Percentiles rank a stretch among this genome's conserved stretches.
phyloP scores from a whole-genome alignment of 768 basidiomycete species.

The Boletus subcaerulescens region DNA sequence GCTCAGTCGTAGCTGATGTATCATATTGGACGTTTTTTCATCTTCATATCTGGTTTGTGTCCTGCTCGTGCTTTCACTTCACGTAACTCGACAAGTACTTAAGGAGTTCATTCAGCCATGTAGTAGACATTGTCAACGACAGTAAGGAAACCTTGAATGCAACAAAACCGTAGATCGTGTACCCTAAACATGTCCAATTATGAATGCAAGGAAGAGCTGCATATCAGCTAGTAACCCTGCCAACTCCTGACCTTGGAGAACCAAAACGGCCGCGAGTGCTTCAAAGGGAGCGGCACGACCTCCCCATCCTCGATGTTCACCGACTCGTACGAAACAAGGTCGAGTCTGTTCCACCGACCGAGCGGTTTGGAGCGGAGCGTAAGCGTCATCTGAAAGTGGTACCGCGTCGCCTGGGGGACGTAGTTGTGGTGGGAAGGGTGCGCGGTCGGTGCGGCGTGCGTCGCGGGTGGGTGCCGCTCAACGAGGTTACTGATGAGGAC shows the following conservation, averaged over 20 bases:
- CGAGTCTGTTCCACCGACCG: slow-evolving; percentile 82
- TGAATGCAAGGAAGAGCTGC: too few species aligned
- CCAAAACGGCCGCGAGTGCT: slow-evolving; percentile 89
- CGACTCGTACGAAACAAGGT: slow-evolving; percentile 70
- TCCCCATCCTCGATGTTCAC: slow-evolving; percentile 78
- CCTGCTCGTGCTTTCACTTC: neutral
- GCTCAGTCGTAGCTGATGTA: slow-evolving; percentile 25
- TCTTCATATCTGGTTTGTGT: neutral
- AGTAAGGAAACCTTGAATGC: too few species aligned
- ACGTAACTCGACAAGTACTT: neutral
- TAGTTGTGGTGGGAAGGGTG: slow-evolving; percentile 9
- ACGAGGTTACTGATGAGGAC: slow-evolving; percentile 63
- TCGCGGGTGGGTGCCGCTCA: slow-evolving; percentile 35
- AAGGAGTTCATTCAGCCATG: too few species aligned
- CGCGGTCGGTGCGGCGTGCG: neutral
- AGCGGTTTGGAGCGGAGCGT: slow-evolving; percentile 66
- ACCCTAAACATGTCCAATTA: too few species aligned
- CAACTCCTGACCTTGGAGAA: slow-evolving; percentile 89
- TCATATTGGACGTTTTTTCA: slow-evolving; percentile 23
- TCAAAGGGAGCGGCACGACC: slow-evolving; percentile 61
- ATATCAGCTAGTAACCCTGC: slow-evolving; percentile 19
- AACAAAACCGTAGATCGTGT: too few species aligned
- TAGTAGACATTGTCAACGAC: too few species aligned
- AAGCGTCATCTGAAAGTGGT: slow-evolving; percentile 74
- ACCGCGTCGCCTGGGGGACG: slow-evolving; percentile 37